These are phyloP conservation scores for Juglanconis oblonga DNA, from an alignment of 2,329 filamentous ascomycete genomes.

Conservation along the genomic window DNA sequence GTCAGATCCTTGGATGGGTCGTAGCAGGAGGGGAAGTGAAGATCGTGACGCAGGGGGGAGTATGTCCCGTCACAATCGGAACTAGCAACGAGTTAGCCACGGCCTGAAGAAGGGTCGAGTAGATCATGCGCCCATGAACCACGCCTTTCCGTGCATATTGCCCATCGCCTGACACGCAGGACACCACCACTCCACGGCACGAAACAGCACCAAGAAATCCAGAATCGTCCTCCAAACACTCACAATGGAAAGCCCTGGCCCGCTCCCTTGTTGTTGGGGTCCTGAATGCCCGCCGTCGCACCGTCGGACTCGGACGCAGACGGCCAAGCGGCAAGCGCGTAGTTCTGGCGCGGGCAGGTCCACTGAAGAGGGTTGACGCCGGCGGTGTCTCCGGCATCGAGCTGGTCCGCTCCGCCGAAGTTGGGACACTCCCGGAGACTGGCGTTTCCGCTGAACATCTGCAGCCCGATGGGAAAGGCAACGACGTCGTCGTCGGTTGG, in stretches of 20 bases:
- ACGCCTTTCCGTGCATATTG: no score
- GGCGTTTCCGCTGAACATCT: slow-evolving; percentile 67
- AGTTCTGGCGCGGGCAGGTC: slow-evolving; percentile 55
- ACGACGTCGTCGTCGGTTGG: slow-evolving; percentile 62
- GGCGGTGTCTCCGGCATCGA: slow-evolving; percentile 51
- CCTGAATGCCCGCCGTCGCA: slow-evolving; percentile 50
- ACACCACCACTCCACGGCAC: neutral
- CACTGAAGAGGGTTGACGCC: slow-evolving; percentile 54
- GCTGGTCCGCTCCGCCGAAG: slow-evolving; percentile 37
- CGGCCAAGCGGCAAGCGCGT: neutral
- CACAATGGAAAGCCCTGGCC: slow-evolving; percentile 65
- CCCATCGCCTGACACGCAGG: no score
- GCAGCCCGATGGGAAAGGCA: slow-evolving; percentile 68
- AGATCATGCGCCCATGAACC: neutral
- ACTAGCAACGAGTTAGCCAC: slow-evolving; percentile 3
- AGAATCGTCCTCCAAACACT: neutral
- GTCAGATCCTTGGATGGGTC: slow-evolving; percentile 58
- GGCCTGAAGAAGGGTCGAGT: neutral
- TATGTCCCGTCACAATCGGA: slow-evolving; percentile 62
- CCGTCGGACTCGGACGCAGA: slow-evolving; percentile 55
- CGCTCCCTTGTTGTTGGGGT: slow-evolving; percentile 51
- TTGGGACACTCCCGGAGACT: slow-evolving; percentile 55
- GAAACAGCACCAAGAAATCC: neutral
- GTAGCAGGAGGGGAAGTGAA: slow-evolving; percentile 75
- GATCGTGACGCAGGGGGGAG: slow-evolving; percentile 61